Percentiles rank a stretch among this genome's conserved stretches.
phyloP scores from a whole-genome alignment of 2,329 filamentous ascomycete species.

The Colletotrichum chlorophyti region DNA sequence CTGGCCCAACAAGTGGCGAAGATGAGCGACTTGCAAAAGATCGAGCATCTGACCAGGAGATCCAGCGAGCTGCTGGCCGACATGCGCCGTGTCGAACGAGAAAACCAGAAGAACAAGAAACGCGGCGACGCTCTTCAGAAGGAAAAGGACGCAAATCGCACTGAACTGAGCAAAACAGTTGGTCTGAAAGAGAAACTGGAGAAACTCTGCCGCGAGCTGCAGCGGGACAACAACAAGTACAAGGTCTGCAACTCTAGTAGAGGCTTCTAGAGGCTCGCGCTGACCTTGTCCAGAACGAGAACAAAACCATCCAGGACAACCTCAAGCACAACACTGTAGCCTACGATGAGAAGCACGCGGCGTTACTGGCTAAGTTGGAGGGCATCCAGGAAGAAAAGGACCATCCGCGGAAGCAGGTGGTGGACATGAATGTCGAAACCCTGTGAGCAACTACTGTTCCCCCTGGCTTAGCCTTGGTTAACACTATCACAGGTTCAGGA shows the following conservation, averaged over 20 bases:
- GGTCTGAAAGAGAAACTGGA: slow-evolving; percentile 96
- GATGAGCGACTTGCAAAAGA: slow-evolving; percentile 89
- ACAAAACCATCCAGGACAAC: slow-evolving; percentile 86
- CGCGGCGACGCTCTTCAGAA: slow-evolving; percentile 93
- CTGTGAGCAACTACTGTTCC: not conserved
- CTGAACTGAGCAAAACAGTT: slow-evolving; percentile 88
- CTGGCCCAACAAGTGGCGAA: slow-evolving; percentile 87
- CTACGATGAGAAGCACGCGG: slow-evolving; percentile 85
- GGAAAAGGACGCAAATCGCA: slow-evolving; percentile 89
- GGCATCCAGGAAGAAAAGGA: slow-evolving; percentile 88
- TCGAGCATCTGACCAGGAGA: slow-evolving; percentile 88
- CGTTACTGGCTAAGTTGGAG: slow-evolving; percentile 82
- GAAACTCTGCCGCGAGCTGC: slow-evolving; percentile 92
- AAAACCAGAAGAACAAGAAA: slow-evolving; percentile 96
- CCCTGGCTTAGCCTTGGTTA: slow-evolving; percentile 4
- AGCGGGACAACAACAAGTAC: slow-evolving; percentile 97
- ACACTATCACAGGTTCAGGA: slow-evolving; percentile 72
- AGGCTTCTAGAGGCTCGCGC: not conserved
- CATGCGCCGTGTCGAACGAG: slow-evolving; percentile 94
- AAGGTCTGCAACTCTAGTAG: slow-evolving; percentile 68
- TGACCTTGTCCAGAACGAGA: slow-evolving; percentile 72
- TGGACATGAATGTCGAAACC: slow-evolving; percentile 82
- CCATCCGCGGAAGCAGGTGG: slow-evolving; percentile 78
- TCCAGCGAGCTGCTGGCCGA: slow-evolving; percentile 91
- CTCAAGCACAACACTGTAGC: slow-evolving; percentile 83